Percentiles rank a stretch among this genome's conserved stretches.
Conservation (phyloP, 1,284 basidiomycete genomes). For the Trametes versicolor region DNA sequence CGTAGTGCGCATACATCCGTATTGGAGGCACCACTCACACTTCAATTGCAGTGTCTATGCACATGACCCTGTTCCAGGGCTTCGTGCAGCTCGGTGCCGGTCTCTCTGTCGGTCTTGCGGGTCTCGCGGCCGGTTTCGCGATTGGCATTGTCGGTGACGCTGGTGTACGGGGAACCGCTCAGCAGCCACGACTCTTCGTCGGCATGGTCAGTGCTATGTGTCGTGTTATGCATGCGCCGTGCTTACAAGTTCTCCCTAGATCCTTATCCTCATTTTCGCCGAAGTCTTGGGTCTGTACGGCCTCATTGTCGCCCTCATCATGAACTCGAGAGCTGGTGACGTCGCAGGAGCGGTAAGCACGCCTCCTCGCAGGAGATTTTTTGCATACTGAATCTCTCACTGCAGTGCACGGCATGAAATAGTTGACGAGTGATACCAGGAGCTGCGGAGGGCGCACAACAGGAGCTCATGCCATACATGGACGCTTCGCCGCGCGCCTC, state of each 20-base stretch:
- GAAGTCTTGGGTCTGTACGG: constrained; percentile 87
- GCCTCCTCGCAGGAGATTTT: background rate
- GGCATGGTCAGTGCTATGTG: constrained; percentile 64
- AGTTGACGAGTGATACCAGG: constrained; percentile 12
- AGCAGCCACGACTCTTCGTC: constrained; percentile 94
- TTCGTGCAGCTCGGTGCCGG: constrained; percentile 93
- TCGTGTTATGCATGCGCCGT: background rate
- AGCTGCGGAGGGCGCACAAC: constrained; percentile 18
- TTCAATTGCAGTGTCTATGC: constrained; percentile 52
- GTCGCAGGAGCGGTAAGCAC: constrained; percentile 37
- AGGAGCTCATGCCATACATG: constrained; percentile 19
- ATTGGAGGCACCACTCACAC: constrained; percentile 11
- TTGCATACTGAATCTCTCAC: background rate
- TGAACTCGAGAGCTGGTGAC: constrained; percentile 61
- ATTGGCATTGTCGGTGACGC: constrained; percentile 97
- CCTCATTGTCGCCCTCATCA: constrained; percentile 82
- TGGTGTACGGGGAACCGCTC: constrained; percentile 89
- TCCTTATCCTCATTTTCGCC: constrained; percentile 84
- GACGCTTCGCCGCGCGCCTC: constrained; percentile 25
- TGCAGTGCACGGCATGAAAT: constrained; percentile 34
- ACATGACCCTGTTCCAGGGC: constrained; percentile 80
- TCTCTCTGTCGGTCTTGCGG: constrained; percentile 87
- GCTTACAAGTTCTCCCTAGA: constrained; percentile 44
- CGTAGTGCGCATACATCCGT: constrained; percentile 45
- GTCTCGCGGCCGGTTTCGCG: constrained; percentile 91